Conservation (phyloP, 1,284 basidiomycete species). For the Austropuccinia psidii region DNA sequence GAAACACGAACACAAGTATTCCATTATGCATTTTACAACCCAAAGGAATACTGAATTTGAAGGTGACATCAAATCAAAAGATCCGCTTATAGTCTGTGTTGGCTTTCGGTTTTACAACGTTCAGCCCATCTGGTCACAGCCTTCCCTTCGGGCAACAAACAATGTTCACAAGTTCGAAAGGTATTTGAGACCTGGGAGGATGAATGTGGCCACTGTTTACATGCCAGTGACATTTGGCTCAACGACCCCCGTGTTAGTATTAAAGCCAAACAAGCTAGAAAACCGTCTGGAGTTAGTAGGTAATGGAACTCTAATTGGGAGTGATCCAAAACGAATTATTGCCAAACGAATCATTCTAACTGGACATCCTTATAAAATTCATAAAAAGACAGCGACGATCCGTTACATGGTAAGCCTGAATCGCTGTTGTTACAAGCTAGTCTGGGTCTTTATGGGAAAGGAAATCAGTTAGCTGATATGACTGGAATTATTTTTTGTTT, state of each 20-base stretch:
- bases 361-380: constrained; percentile 93
- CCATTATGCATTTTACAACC: constrained; percentile 84
- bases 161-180: constrained; percentile 97
- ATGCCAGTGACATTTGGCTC: constrained; percentile 81
- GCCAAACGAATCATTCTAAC: constrained; percentile 88
- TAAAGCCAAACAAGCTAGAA: constrained; percentile 40
- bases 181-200: constrained; percentile 74
- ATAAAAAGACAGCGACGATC: constrained; percentile 94
- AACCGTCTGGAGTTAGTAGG: constrained; percentile 56
- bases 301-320: constrained; percentile 75
- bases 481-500: background rate
- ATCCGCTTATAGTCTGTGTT: constrained; percentile 77
- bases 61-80: constrained; percentile 84
- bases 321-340: constrained; percentile 83
- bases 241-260: constrained; percentile 6
- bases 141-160: constrained; percentile 82
- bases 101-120: constrained; percentile 77
- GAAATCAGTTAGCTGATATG: background rate
- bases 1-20: constrained; percentile 93
- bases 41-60: constrained; percentile 93
- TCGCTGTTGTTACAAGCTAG: too few species aligned
- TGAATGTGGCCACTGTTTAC: constrained; percentile 75
- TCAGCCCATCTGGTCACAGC: constrained; percentile 85
- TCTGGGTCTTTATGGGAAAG: too few species aligned
- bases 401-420: constrained; percentile 86